Percentiles rank a stretch among this genome's conserved stretches.
These are phyloP conservation scores for Elsinoe necatrix DNA, from an alignment of 2,329 filamentous ascomycete genomes.

Conservation along the genomic window DNA sequence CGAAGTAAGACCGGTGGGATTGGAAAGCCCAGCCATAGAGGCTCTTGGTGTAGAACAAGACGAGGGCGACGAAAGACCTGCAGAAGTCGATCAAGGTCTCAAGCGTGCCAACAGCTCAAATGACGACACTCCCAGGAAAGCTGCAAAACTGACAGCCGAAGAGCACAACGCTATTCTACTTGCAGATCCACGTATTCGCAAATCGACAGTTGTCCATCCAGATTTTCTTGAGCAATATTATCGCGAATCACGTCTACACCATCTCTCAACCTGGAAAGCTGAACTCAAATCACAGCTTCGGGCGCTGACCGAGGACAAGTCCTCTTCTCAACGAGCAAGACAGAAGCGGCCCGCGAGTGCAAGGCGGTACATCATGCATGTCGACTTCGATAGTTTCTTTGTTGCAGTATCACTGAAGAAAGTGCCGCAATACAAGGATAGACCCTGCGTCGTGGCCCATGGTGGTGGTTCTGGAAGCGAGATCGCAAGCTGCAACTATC, in stretches of 20 bases:
- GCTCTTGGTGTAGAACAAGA: not conserved
- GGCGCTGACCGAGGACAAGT: conserved; percentile 64
- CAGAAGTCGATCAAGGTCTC: not conserved
- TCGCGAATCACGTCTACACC: conserved; percentile 86
- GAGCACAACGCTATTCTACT: conserved; percentile 84
- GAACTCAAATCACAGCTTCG: conserved; percentile 86
- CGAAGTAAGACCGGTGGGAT: not conserved
- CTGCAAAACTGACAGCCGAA: conserved; percentile 64
- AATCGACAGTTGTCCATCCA: conserved; percentile 85
- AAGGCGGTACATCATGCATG: conserved; percentile 80
- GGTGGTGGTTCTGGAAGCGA: conserved; percentile 78
- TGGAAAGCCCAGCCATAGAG: not conserved
- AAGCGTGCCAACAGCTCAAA: conserved; percentile 7
- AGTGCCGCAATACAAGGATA: conserved; percentile 63
- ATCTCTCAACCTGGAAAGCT: conserved; percentile 93
- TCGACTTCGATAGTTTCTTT: conserved; percentile 98
- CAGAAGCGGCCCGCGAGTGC: conserved; percentile 52
- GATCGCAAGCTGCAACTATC: conserved; percentile 96
- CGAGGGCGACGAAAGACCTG: not conserved
- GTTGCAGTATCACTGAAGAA: conserved; percentile 82
- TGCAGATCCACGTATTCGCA: conserved; percentile 73
- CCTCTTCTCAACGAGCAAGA: conserved; percentile 40
- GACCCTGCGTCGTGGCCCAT: conserved; percentile 83
- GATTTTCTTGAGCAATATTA: conserved; percentile 93
- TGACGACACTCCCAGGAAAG: conserved; percentile 26